phyloP scores from a whole-genome alignment of 805 yeast species.

The Kodamaea fukazawae region DNA sequence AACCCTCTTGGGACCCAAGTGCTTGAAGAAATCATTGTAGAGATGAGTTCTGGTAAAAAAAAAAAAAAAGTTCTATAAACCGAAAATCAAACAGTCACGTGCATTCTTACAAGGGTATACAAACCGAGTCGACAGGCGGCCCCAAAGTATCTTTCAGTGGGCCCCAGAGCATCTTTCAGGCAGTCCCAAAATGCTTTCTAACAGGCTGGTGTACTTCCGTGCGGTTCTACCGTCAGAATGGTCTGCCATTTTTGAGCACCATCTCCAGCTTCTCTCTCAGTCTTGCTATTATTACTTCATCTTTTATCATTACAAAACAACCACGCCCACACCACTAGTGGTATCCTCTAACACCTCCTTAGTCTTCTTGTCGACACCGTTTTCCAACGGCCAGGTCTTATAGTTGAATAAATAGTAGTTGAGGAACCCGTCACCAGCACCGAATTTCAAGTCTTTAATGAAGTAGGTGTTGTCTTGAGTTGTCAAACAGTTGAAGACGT shows the following conservation, averaged over 20 bases:
- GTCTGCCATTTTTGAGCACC: too few relatives aligned
- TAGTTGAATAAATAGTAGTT: constrained; percentile 92
- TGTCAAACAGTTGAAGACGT: constrained; percentile 91
- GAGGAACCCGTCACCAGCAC: constrained; percentile 88
- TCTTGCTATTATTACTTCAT: too few relatives aligned
- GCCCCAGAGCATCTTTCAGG: too few relatives aligned
- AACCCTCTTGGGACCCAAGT: constrained; percentile 96
- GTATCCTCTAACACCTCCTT: constrained; percentile 51
- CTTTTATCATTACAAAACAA: constrained; percentile 79
- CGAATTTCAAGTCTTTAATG: constrained; percentile 80
- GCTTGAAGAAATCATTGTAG: constrained; percentile 80
- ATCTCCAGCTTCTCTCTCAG: too few relatives aligned
- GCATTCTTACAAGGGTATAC: too few relatives aligned
- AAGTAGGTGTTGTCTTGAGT: constrained; percentile 86
- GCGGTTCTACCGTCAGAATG: too few relatives aligned
- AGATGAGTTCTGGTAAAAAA: not conserved
- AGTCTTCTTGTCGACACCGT: constrained; percentile 65
- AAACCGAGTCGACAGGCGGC: too few relatives aligned
- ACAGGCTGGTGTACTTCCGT: too few relatives aligned
- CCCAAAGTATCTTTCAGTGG: too few relatives aligned
- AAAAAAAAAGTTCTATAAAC: not conserved
- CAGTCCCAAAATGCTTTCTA: too few relatives aligned
- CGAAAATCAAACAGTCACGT: not conserved
- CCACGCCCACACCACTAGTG: constrained; percentile 86
- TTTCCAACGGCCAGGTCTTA: constrained; percentile 72